These are phyloP conservation scores for Candida sanyaensis DNA, from an alignment of 1,139 yeast genomes.

Conservation along the genomic window DNA sequence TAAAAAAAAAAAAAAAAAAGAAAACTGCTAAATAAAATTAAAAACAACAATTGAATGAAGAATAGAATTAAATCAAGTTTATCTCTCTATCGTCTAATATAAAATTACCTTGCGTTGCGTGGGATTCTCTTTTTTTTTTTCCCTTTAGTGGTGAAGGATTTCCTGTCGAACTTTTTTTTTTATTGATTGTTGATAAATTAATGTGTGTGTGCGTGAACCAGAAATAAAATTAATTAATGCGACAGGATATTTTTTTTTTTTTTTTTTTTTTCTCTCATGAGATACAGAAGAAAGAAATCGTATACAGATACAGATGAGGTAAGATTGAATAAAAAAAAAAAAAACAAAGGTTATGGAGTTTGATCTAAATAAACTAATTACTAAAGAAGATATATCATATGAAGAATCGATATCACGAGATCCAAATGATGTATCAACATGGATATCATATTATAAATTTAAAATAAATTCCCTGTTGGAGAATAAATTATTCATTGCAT, in stretches of 20 bases:
- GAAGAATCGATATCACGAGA: conserved; percentile 50
- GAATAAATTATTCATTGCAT: conserved; percentile 46
- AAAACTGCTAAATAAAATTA: no score
- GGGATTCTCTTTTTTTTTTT: no score
- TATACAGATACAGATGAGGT: conserved; percentile 11
- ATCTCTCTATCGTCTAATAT: no score
- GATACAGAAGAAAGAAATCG: conserved; percentile 10
- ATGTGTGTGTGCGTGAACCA: neutral
- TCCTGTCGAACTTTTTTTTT: neutral
- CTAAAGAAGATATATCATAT: conserved; percentile 38
- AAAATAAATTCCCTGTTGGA: conserved; percentile 22
- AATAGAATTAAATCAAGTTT: no score
- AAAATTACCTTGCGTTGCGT: no score
- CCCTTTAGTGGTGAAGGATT: no score
- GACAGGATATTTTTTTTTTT: conserved; percentile 1
- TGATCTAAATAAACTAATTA: conserved; percentile 21
- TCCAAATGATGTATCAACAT: conserved; percentile 44
- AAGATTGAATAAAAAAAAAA: neutral
- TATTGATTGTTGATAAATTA: neutral
- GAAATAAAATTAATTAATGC: neutral
- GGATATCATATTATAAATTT: conserved; percentile 56
- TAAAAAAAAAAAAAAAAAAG: no score
- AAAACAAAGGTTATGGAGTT: conserved; percentile 10
- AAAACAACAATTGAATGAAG: no score
- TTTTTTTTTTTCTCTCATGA: no score